phyloP scores from a whole-genome alignment of 345 rosid species.

The Pseudoturritis turrita region DNA sequence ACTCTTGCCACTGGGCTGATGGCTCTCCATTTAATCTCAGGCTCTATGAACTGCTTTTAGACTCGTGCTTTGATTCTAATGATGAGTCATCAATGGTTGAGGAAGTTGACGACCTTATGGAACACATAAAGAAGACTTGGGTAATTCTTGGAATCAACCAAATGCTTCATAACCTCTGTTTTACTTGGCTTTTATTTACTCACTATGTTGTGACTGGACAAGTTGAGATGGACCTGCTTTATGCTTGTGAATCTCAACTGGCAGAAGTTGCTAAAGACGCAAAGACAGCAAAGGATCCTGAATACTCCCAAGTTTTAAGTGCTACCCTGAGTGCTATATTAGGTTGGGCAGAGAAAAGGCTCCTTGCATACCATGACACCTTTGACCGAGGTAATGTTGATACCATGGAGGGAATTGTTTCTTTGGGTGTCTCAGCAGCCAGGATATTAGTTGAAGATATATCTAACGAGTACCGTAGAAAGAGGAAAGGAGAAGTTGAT shows the following conservation, averaged over 20 bases:
- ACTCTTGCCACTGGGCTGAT: slow-evolving; percentile 97
- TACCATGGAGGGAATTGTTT: slow-evolving; percentile 82
- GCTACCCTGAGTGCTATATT: slow-evolving; percentile 74
- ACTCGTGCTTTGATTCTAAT: slow-evolving; percentile 75
- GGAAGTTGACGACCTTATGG: slow-evolving; percentile 94
- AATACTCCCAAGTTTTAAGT: slow-evolving; percentile 76
- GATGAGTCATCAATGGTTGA: slow-evolving; percentile 70
- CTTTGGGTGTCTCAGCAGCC: slow-evolving; percentile 84
- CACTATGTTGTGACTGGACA: slow-evolving; percentile 82
- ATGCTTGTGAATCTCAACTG: slow-evolving; percentile 73
- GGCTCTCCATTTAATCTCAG: slow-evolving; percentile 84
- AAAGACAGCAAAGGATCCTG: slow-evolving; percentile 81
- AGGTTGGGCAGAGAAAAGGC: slow-evolving; percentile 98
- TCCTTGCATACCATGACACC: slow-evolving; percentile 95
- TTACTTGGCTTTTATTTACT: slow-evolving; percentile 87
- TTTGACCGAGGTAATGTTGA: slow-evolving; percentile 62
- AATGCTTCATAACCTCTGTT: slow-evolving; percentile 79
- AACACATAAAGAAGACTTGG: slow-evolving; percentile 97
- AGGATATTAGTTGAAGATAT: slow-evolving; percentile 91
- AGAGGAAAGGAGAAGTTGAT: slow-evolving; percentile 80
- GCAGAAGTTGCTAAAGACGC: slow-evolving; percentile 93
- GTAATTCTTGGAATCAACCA: slow-evolving; percentile 82
- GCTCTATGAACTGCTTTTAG: slow-evolving; percentile 80
- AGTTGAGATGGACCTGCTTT: slow-evolving; percentile 71
- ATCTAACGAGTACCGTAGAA: slow-evolving; percentile 89